These are phyloP conservation scores for Eucalyptus marginata DNA, from an alignment of 345 rosid genomes.

Conservation along the genomic window DNA sequence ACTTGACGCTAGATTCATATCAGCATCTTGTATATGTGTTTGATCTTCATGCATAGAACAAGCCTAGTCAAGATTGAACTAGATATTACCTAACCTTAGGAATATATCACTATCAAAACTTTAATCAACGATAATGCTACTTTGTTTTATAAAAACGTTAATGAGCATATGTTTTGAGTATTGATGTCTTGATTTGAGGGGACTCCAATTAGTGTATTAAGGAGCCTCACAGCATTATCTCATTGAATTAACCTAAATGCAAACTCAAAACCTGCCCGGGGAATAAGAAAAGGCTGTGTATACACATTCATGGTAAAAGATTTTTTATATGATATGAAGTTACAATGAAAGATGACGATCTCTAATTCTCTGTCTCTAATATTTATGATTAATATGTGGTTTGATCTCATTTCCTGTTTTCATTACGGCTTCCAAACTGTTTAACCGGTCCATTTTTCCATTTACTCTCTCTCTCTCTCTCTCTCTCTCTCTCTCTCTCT, in stretches of 20 bases:
- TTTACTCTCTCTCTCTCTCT: neutral
- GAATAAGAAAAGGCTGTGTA: neutral
- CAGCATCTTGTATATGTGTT: neutral
- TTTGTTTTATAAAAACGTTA: neutral
- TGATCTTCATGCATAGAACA: neutral
- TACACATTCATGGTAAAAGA: neutral
- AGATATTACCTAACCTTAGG: neutral
- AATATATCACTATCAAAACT: neutral
- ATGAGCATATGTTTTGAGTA: neutral
- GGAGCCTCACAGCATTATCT: neutral
- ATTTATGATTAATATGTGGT: neutral
- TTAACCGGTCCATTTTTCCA: neutral
- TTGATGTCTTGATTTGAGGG: neutral
- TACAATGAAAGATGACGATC: neutral
- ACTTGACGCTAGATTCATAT: neutral
- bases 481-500: neutral
- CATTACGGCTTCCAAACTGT: neutral
- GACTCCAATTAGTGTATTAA: neutral
- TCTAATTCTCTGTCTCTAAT: neutral
- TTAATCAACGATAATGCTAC: neutral
- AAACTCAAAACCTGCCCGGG: neutral
- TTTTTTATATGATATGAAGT: neutral
- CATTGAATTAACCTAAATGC: neutral
- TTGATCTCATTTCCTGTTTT: neutral
- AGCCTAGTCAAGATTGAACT: neutral